Evolutionary conservation across 1,284 basidiomycete species (phyloP).

Genomic region (Ganoderma lucidum): DNA sequence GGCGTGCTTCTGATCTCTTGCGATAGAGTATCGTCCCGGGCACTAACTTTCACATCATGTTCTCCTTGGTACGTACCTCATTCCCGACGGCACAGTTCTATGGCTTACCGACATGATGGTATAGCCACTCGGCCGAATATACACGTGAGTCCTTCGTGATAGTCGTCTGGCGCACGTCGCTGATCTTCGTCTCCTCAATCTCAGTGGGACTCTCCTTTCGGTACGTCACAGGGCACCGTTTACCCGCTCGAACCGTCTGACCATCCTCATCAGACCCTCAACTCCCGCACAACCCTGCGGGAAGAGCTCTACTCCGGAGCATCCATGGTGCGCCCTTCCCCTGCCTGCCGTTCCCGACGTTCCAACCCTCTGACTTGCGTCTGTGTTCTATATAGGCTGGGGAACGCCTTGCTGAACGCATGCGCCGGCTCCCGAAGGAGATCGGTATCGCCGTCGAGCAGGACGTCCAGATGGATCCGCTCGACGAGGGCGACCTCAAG

Average conservation of each 20-base stretch:
- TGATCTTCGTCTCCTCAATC: neutral
- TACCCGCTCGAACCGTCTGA: neutral
- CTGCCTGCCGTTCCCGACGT: neutral
- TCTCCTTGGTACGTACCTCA: slow-evolving; percentile 22
- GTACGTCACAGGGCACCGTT: slow-evolving; percentile 1
- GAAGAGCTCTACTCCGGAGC: slow-evolving; percentile 22
- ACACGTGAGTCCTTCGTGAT: slow-evolving; percentile 23
- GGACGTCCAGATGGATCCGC: slow-evolving; percentile 20
- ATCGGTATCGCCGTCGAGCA: slow-evolving; percentile 25
- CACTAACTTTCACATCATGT: slow-evolving; percentile 22
- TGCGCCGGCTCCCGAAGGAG: slow-evolving; percentile 22
- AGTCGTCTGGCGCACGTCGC: neutral
- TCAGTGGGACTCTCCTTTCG: slow-evolving; percentile 21
- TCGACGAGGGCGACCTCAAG: slow-evolving; percentile 20
- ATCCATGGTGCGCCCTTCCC: slow-evolving; percentile 8
- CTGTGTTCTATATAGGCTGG: neutral
- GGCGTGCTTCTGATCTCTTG: neutral
- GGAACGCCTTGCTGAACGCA: slow-evolving; percentile 14
- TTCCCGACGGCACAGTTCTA: neutral
- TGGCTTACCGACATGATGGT: neutral
- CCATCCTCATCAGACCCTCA: slow-evolving; percentile 18
- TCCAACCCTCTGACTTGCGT: neutral
- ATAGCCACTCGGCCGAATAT: slow-evolving; percentile 27
- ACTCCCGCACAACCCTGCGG: slow-evolving; percentile 25
- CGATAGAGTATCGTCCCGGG: slow-evolving; percentile 9